Conservation (phyloP, 345 rosid species). For the Leavenworthia alabamica region DNA sequence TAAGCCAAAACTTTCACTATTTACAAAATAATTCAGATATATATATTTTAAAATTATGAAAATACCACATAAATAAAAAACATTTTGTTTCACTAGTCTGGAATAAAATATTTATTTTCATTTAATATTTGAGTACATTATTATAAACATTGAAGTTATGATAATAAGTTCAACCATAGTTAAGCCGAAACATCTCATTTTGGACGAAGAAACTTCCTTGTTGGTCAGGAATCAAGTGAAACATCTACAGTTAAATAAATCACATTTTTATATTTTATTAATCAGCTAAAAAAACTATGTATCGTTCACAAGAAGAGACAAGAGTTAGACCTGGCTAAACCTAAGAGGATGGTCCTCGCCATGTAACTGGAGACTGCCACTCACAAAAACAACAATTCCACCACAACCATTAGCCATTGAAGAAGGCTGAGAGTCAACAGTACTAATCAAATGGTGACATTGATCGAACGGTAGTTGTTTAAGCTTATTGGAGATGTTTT, state of each 20-base stretch:
- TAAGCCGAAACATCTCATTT: slow-evolving; percentile 84
- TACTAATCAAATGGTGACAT: slow-evolving; percentile 58
- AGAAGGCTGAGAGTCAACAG: slow-evolving; percentile 71
- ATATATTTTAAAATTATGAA: background rate
- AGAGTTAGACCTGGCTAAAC: slow-evolving; percentile 66
- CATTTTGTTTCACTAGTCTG: background rate
- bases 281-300: background rate
- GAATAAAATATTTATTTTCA: background rate
- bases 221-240: slow-evolving; percentile 51
- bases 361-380: slow-evolving; percentile 61
- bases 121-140: background rate
- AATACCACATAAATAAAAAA: background rate
- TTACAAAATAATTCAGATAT: background rate
- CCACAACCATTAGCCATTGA: slow-evolving; percentile 43
- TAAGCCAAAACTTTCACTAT: slow-evolving; percentile 8
- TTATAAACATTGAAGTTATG: background rate
- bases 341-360: slow-evolving; percentile 64
- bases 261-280: background rate
- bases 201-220: slow-evolving; percentile 63
- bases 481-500: slow-evolving; percentile 54
- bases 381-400: slow-evolving; percentile 64
- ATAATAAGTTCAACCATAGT: slow-evolving; percentile 44
- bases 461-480: slow-evolving; percentile 62
- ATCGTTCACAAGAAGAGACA: background rate
- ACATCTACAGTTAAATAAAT: slow-evolving; percentile 44